phyloP scores from a whole-genome alignment of 306 rosid genomes.

The Trifolium pratense region DNA sequence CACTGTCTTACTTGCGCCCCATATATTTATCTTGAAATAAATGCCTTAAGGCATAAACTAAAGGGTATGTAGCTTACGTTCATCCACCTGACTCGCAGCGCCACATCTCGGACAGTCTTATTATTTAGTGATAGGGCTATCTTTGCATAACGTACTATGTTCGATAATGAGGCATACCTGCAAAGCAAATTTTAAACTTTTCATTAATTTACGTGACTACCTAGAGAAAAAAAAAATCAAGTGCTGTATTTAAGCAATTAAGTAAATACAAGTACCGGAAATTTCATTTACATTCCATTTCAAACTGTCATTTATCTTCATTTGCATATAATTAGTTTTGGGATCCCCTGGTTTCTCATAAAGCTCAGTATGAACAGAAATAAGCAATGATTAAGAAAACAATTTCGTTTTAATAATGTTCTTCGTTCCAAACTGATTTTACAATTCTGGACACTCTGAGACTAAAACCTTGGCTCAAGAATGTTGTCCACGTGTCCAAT shows the following conservation, averaged over 20 bases:
- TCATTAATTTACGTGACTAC: slow-evolving; percentile 23
- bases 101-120: slow-evolving; percentile 96
- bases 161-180: slow-evolving; percentile 69
- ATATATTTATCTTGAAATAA: neutral
- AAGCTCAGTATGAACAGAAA: neutral
- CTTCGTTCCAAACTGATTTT: too few species aligned
- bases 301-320: neutral
- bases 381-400: too few species aligned
- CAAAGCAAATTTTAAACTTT: slow-evolving; percentile 29
- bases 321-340: neutral
- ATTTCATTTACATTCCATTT: too few species aligned
- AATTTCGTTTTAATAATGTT: too few species aligned
- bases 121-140: slow-evolving; percentile 82
- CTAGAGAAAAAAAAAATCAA: neutral
- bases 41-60: slow-evolving; percentile 24
- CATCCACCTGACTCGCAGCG: slow-evolving; percentile 98
- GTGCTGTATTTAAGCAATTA: neutral
- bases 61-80: slow-evolving; percentile 61
- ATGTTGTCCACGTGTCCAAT: too few species aligned
- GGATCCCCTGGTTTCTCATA: neutral
- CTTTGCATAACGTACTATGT: slow-evolving; percentile 84
- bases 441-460: too few species aligned
- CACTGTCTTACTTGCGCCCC: too few species aligned
- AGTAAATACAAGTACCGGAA: neutral
- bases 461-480: too few species aligned